Base-by-base conservation (phyloP, 441 rosid species). In the Brassica balearica region DNA sequence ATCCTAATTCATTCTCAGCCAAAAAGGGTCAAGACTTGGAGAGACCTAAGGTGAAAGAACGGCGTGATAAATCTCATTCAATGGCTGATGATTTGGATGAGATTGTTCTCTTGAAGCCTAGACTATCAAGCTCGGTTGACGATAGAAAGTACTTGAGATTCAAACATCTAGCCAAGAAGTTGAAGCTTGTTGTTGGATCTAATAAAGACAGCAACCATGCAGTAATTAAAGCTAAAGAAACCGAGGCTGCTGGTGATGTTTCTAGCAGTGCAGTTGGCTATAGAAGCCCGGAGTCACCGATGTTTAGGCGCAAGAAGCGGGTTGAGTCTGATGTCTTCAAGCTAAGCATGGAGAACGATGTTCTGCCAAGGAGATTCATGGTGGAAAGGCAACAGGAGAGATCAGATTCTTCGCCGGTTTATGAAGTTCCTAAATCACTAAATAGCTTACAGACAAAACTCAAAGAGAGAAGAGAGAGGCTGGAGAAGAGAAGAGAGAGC, bases 1-100 rank as follows among this genome's bases (percentile, higher is more conserved):
- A 92, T 75, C 97, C 94, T 41, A 81, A 85, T 75, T 92, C 93
- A 29, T 74, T 91, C 67, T 72, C 91, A 36, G 88, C 62, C 46
- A 88, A 86, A 14, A 90, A 85, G 55, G 82, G 90, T 8, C 78
- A 85, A 84, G 94, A 86, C 62, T 75, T 89, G 59, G 72, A 82
- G 51, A 85, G 85, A 74, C 82, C 84, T 68, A 85, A 77, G 75
- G 81, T 41, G 1, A 85, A 77, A 17, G 83, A 79, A 14, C 68
- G 38, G 55, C 67, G 55, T 25, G 51, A 58, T 68, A 78, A 80
- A 32, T 23, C 77, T 72, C 69, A 17, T 29, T 65, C 80, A 46
- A 0, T 51, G 27, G 65, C 23, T 63, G 81, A 78, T 64, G 77
- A 73, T 51, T 77, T 72, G 65, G 83, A 86, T 73, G 65, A 75